Evolutionary conservation across 176 grass and related monocot genomes (phyloP).

Genomic region (Saccharum spontaneum): DNA sequence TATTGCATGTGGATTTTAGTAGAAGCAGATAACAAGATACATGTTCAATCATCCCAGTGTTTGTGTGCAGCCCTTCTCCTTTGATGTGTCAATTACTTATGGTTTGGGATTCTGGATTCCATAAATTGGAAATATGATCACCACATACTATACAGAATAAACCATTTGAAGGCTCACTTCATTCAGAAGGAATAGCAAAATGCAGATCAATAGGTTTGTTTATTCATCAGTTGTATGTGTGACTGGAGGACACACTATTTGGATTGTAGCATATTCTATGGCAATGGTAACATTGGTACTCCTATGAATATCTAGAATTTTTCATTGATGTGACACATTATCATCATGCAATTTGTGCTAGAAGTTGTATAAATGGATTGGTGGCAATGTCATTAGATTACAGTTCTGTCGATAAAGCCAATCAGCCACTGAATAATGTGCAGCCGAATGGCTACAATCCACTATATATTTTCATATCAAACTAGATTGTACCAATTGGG

Average conservation of each 20-base stretch:
- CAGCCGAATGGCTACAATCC: background rate
- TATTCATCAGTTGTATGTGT: conserved; percentile 45
- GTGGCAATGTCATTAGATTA: background rate
- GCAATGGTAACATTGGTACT: background rate
- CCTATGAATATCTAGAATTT: background rate
- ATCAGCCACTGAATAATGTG: background rate
- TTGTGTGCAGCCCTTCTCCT: background rate
- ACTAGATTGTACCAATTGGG: background rate
- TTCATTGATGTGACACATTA: conserved; percentile 1
- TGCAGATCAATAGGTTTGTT: conserved; percentile 1
- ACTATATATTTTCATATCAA: background rate
- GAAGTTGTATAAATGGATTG: background rate
- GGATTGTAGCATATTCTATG: conserved; percentile 16
- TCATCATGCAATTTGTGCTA: background rate
- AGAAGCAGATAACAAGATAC: background rate
- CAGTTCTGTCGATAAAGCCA: background rate
- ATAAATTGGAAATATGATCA: conserved; percentile 20
- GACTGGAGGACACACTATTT: conserved; percentile 33
- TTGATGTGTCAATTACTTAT: background rate
- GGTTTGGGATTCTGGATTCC: background rate
- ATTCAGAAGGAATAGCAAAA: background rate
- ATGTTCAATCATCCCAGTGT: background rate
- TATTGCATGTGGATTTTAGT: background rate
- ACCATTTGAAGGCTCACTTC: background rate
- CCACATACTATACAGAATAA: conserved; percentile 22